phyloP scores from a whole-genome alignment of 306 rosid genomes.

The Trichosanthes cucumerina region DNA sequence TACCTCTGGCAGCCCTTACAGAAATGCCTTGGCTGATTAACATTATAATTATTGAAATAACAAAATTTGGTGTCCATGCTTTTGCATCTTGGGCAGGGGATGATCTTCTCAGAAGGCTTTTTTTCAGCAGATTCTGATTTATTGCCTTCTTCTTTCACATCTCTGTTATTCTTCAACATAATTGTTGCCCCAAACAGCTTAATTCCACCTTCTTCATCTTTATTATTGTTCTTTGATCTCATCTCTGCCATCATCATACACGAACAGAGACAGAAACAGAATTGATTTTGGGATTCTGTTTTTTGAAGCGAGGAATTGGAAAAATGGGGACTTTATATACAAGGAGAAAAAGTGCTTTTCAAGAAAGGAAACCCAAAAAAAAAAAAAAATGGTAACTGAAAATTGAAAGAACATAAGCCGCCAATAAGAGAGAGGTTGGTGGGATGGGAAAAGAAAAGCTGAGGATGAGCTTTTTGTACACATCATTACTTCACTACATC shows the following conservation, averaged over 20 bases:
- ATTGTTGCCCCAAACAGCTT: constrained; percentile 81
- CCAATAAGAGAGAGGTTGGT: constrained; percentile 19
- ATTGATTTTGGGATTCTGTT: not conserved
- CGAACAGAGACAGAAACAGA: not conserved
- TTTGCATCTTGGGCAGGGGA: constrained; percentile 85
- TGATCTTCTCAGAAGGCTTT: constrained; percentile 64
- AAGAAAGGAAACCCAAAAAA: constrained; percentile 4
- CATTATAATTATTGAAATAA: constrained; percentile 87
- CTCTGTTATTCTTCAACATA: constrained; percentile 25
- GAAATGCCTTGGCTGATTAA: constrained; percentile 87
- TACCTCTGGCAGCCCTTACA: constrained; percentile 86
- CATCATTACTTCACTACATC: constrained; percentile 47
- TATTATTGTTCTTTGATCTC: constrained; percentile 16
- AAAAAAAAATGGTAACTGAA: constrained; percentile 6
- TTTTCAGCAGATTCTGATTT: constrained; percentile 21
- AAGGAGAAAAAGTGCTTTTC: not conserved
- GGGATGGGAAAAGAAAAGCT: constrained; percentile 36
- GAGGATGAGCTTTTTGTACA: constrained; percentile 47
- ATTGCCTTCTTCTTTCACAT: not conserved
- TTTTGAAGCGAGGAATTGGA: not conserved
- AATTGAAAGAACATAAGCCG: constrained; percentile 24
- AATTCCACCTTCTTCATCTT: constrained; percentile 34
- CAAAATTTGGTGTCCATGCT: constrained; percentile 95
- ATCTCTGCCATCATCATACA: constrained; percentile 47
- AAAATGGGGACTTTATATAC: not conserved